A percentile compares a stretch with the other conserved stretches of the same genome.
Evolutionary conservation across 495 filamentous ascomycete genomes (phyloP).

Genomic region (Penicillium alfredii): DNA sequence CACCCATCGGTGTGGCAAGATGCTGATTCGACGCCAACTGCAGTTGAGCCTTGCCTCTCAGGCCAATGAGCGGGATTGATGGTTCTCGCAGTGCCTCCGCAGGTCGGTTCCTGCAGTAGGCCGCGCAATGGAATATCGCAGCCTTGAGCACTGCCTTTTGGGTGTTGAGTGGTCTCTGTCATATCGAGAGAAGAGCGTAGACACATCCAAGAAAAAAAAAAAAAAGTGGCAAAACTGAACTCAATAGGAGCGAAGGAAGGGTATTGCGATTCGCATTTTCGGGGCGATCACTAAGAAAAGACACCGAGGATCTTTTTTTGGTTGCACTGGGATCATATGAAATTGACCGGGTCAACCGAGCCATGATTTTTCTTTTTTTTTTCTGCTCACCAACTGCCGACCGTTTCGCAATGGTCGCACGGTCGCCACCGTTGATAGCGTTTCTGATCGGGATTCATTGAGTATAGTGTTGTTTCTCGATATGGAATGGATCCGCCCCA

Average conservation of each 20-base stretch:
- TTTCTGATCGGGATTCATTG: slow-evolving; percentile 20
- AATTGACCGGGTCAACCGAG: slow-evolving; percentile 16
- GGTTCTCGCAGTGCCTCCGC: slow-evolving; percentile 22
- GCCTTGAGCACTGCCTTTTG: slow-evolving; percentile 3
- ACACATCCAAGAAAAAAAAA: too few relatives aligned
- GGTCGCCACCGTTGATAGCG: slow-evolving; percentile 24
- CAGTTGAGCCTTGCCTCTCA: slow-evolving; percentile 8
- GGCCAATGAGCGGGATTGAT: slow-evolving; percentile 11
- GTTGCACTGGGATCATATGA: slow-evolving; percentile 24
- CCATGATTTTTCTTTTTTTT: too few relatives aligned
- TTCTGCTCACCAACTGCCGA: slow-evolving; percentile 18
- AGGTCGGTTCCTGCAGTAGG: slow-evolving; percentile 43
- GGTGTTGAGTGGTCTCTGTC: too few relatives aligned
- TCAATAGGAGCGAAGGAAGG: too few relatives aligned
- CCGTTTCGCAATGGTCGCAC: slow-evolving; percentile 21
- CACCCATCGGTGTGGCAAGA: too few relatives aligned
- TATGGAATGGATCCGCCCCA: slow-evolving; percentile 15
- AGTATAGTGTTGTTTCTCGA: too few relatives aligned
- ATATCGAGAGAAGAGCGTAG: too few relatives aligned
- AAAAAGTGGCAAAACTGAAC: too few relatives aligned
- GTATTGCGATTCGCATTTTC: too few relatives aligned
- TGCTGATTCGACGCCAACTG: neutral
- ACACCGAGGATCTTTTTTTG: too few relatives aligned
- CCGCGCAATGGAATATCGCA: slow-evolving; percentile 20
- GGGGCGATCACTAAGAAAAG: too few relatives aligned